phyloP scores from a whole-genome alignment of 2,329 filamentous ascomycete genomes.

The Microthyrium microscopicum region DNA sequence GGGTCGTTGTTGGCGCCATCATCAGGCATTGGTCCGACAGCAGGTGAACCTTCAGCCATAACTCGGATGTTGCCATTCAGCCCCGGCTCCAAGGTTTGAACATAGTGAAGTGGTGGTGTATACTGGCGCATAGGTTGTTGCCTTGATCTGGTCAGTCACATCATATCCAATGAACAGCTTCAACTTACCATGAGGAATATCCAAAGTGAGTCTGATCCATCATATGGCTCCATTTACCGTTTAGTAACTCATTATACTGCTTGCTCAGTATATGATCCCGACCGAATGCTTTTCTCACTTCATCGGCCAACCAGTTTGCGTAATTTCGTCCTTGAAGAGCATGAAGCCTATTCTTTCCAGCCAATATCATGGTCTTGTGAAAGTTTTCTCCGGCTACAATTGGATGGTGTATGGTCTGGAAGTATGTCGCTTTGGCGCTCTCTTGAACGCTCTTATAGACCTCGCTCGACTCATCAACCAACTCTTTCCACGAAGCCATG shows the following conservation, averaged over 20 bases:
- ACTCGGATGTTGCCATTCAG: slow-evolving; percentile 48
- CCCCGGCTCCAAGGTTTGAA: slow-evolving; percentile 39
- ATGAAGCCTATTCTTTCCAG: slow-evolving; percentile 13
- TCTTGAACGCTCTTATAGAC: slow-evolving; percentile 4
- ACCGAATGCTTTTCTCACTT: slow-evolving; percentile 12
- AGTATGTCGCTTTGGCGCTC: slow-evolving; percentile 3
- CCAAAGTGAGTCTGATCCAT: slow-evolving; percentile 24
- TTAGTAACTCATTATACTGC: slow-evolving; percentile 13
- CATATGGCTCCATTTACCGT: slow-evolving; percentile 23
- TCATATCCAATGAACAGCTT: background rate
- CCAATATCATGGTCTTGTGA: slow-evolving; percentile 19
- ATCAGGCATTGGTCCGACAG: slow-evolving; percentile 51
- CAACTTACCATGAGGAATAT: slow-evolving; percentile 21
- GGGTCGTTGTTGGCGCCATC: slow-evolving; percentile 38
- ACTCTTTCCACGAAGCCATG: slow-evolving; percentile 5
- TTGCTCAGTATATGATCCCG: slow-evolving; percentile 13
- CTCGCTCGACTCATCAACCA: background rate
- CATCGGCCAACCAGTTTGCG: slow-evolving; percentile 13
- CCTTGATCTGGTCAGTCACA: slow-evolving; percentile 26
- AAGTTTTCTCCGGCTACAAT: slow-evolving; percentile 5
- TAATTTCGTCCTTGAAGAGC: slow-evolving; percentile 15
- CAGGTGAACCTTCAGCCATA: slow-evolving; percentile 47
- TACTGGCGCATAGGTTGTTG: slow-evolving; percentile 59
- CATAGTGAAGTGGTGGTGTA: slow-evolving; percentile 43
- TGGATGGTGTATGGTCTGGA: slow-evolving; percentile 8